phyloP scores from a whole-genome alignment of 75 land plant genomes.

The Sequoia sempervirens region DNA sequence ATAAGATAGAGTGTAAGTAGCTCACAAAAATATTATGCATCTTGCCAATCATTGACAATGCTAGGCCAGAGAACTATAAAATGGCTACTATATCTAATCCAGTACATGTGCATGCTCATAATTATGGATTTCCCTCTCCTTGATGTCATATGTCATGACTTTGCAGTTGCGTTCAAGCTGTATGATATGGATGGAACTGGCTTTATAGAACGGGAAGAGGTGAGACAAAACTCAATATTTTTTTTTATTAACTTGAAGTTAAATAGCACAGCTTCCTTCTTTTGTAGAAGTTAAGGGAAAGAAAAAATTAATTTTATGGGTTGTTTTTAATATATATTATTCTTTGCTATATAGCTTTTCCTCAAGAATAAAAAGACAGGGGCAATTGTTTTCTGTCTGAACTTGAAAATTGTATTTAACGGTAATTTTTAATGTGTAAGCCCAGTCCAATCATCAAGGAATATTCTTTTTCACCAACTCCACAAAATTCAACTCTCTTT shows the following conservation, averaged over 20 bases:
- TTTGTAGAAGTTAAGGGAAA: background rate
- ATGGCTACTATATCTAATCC: background rate
- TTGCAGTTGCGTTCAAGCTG: constrained; percentile 87
- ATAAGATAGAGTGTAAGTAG: constrained; percentile 76
- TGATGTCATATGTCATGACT: background rate
- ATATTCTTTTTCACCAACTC: background rate
- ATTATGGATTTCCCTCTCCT: background rate
- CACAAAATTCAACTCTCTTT: background rate
- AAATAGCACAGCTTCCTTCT: background rate
- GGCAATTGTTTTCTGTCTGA: background rate
- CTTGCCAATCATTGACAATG: background rate
- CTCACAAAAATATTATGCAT: background rate
- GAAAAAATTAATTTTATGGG: background rate
- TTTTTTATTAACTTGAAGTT: background rate
- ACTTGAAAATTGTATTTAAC: background rate
- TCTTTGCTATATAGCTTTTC: background rate
- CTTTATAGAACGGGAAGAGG: constrained; percentile 89
- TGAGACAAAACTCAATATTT: constrained; percentile 16
- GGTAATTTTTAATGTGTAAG: background rate
- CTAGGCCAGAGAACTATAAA: background rate
- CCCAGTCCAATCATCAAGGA: background rate
- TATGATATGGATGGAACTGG: constrained; percentile 85
- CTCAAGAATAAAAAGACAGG: background rate
- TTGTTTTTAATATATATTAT: background rate
- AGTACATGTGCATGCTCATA: background rate